Conservation (phyloP, 805 yeast genomes). For the Soucietia sequanensis region DNA sequence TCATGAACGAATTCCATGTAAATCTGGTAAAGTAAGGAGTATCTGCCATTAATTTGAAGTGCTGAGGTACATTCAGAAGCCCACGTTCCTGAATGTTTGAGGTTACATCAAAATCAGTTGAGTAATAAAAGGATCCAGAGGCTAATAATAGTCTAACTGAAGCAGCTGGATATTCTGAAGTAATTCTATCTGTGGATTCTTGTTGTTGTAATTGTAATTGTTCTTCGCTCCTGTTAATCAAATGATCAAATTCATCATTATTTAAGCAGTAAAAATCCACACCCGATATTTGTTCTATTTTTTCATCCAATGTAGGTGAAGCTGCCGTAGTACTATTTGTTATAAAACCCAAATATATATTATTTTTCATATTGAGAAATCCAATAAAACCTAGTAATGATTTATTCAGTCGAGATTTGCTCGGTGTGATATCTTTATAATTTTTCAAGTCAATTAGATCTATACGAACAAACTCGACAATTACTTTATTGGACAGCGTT, state of each 20-base stretch:
- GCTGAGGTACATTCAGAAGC: conserved; percentile 11
- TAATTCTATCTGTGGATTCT: conserved; percentile 17
- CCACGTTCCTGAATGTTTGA: conserved; percentile 47
- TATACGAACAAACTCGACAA: conserved; percentile 54
- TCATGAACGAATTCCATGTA: conserved; percentile 53
- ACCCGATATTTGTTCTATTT: conserved; percentile 51
- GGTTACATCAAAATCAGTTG: conserved; percentile 46
- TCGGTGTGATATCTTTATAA: conserved; percentile 45
- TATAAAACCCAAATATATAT: conserved; percentile 57
- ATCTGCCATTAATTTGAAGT: conserved; percentile 29
- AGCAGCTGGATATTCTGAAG: conserved; percentile 37
- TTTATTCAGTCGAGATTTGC: conserved; percentile 17
- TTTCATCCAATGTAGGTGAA: conserved; percentile 54
- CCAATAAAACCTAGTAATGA: conserved; percentile 61
- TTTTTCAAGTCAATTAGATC: conserved; percentile 34
- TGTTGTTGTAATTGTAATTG: conserved; percentile 29
- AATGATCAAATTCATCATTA: conserved; percentile 51
- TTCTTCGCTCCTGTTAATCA: conserved; percentile 11
- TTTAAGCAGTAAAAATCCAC: conserved; percentile 67
- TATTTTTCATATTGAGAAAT: conserved; percentile 51
- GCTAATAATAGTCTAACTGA: conserved; percentile 45
- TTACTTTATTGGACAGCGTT: conserved; percentile 22
- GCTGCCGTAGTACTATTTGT: conserved; percentile 57
- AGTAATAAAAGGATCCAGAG: conserved; percentile 49
- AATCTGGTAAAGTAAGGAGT: conserved; percentile 44